phyloP scores from a whole-genome alignment of 495 filamentous ascomycete genomes.

The Penicillium coffeae region DNA sequence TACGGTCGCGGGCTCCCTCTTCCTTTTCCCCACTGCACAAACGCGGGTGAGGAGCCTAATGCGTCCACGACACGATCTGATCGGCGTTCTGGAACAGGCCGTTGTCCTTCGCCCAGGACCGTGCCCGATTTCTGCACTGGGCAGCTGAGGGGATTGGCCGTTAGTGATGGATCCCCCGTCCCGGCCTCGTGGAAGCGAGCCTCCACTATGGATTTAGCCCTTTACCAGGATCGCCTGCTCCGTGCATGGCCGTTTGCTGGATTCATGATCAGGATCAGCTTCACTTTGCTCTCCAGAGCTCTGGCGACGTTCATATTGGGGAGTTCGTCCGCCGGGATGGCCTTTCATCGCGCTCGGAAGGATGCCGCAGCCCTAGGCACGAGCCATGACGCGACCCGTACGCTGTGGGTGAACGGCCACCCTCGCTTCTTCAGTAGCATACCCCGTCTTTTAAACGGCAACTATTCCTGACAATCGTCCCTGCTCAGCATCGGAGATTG shows the following conservation, averaged over 20 bases:
- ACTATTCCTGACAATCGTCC: too few species aligned
- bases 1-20: not conserved
- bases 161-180: conserved; percentile 13
- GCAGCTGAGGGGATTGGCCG: conserved; percentile 29
- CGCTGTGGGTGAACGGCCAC: too few species aligned
- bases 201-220: conserved; percentile 16
- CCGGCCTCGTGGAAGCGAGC: conserved; percentile 30
- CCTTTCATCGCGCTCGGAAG: too few species aligned
- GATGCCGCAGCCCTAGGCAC: too few species aligned
- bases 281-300: too few species aligned
- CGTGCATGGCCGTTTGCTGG: conserved; percentile 8
- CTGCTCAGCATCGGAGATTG: not conserved
- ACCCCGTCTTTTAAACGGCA: too few species aligned
- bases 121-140: conserved; percentile 26
- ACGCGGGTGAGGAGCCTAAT: not conserved
- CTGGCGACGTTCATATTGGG: too few species aligned
- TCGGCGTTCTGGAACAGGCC: conserved; percentile 27
- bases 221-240: conserved; percentile 23
- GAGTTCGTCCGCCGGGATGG: too few species aligned
- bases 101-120: conserved; percentile 7
- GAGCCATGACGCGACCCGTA: too few species aligned
- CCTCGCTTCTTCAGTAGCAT: too few species aligned
- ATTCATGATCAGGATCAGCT: too few species aligned
- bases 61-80: conserved; percentile 16
- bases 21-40: not conserved